phyloP scores from a whole-genome alignment of 805 yeast species.

The Candida xyloterini region DNA sequence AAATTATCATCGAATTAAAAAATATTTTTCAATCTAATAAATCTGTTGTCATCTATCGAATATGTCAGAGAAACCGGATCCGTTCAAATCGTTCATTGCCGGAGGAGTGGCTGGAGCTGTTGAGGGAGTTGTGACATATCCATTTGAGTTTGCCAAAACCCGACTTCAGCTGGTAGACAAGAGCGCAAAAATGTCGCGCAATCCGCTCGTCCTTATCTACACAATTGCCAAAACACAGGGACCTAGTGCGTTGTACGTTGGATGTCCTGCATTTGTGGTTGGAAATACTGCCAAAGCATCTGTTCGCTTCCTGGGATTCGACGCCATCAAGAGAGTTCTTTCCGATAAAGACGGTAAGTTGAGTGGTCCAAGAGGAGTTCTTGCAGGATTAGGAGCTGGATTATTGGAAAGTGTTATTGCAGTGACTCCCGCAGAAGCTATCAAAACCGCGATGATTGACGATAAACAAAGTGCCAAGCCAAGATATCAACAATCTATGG shows the following conservation, averaged over 20 bases:
- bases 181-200: constrained; percentile 61
- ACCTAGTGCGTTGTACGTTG: constrained; percentile 74
- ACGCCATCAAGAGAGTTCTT: constrained; percentile 71
- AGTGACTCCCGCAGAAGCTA: constrained; percentile 95
- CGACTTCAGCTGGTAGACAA: constrained; percentile 79
- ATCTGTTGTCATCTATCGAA: neutral
- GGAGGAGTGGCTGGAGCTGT: constrained; percentile 97
- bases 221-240: constrained; percentile 80
- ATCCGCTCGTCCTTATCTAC: constrained; percentile 79
- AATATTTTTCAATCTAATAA: neutral
- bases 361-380: constrained; percentile 84
- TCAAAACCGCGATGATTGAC: constrained; percentile 93
- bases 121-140: constrained; percentile 89
- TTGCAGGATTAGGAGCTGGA: constrained; percentile 99
- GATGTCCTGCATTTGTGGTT: constrained; percentile 94
- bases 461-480: constrained; percentile 79
- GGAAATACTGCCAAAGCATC: constrained; percentile 97
- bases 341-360: constrained; percentile 84
- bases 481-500: constrained; percentile 69
- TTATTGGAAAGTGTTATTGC: constrained; percentile 87
- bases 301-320: constrained; percentile 92
- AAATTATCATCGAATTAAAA: neutral
- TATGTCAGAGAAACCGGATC: constrained; percentile 48
- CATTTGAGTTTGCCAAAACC: constrained; percentile 96
- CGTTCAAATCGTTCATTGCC: constrained; percentile 80